Base-by-base conservation (phyloP, 257 asterid species). In the Petunia axillaris region DNA sequence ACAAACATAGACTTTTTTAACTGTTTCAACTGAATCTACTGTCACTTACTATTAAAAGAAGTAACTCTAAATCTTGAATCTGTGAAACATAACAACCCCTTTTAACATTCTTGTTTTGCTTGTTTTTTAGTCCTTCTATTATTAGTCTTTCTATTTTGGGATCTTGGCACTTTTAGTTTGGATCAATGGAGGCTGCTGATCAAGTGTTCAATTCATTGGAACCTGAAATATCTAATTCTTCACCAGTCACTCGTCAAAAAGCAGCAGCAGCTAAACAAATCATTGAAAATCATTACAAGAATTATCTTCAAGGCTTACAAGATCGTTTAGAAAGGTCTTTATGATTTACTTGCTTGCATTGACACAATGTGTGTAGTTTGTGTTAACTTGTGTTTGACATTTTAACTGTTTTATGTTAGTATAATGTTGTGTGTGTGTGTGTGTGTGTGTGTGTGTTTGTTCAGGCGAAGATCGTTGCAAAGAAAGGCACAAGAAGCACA, bases 271-370 rank as follows among this genome's bases (percentile, higher is more conserved):
- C 99, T 0, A 95, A 95, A 37, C 94, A 95, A 86, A 78, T 95
- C 35, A 95, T 95, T 64, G 99, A 95, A 92, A 95, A 95, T 85
- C 99, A 95, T 86, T 95, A 95, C 88, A 95, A 91, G 88, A 95
- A 95, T 65, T 66, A 95, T 82, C 85, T 90, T 65, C 99, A 95
- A 75, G 99, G 99, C 5, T 81, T 95, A 83, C 97, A 93, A 80
- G 99, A 95, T 91, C 98, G 98, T 78, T 90, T 35, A 86, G 98
- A 94, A 10, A 91, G 98, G 98, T 94, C 3, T 7, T 41, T 13
- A 5, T 52, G 3, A 64, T 38, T 38, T 68, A 35, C 36, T 3
- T 66, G 7, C 7, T 2, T 39, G 25, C 14, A 25, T 43, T 55
- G 55, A 46, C 8, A 14, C 75, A 66, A 15, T 15, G 15, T 64